Evolutionary conservation across 2,329 filamentous ascomycete genomes (phyloP), one percentile per base, ranked within the genome.

Genomic region (Pyrenochaeta sp.): DNA sequence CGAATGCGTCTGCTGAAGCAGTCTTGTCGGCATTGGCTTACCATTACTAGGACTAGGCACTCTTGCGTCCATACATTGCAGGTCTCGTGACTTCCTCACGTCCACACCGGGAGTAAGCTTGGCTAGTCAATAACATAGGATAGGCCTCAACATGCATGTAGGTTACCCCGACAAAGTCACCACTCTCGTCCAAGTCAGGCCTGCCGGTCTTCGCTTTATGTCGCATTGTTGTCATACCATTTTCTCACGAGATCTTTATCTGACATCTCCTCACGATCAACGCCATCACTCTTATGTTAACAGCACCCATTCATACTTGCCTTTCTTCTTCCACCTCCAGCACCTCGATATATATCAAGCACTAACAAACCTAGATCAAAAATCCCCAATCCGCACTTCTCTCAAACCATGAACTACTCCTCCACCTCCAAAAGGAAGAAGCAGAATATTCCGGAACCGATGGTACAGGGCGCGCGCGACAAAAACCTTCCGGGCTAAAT

Each of bases 371-470:
- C 28, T 53, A 91, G 84, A 86, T 93, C 71, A 79, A 92, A 67
- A 89, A 90, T 71, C 82, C 89, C 2, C 89, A 92, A 73, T 86
- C 86, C 30, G 89, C 88, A 5, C 83, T 89, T 42, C 81, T 93
- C 70, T 86, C 87, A 73, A 92, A 92, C 76, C 89, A 86, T 64
- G 90, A 92, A 81, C 89, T 92, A 62, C 88, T 88, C 68, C 67
- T 73, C 22, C 74, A 77, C 66, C 69, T 77, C 27, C 70, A 61
- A 37, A 51, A 66, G 48, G 71, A 75, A 67, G 67, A 71, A 34
- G 72, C 71, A 55, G 73, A 76, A 54, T 77, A 78, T 59, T 61
- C 57, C 8, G 69, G 69, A 49, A 67, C 62, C 28, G 75, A 78
- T 54, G 66, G 61, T 54, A 75, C 65, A 19, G 50, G 55, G 7